Evolutionary conservation across 805 yeast genomes (phyloP).

Genomic region (Schizosaccharomyces octosporus): DNA sequence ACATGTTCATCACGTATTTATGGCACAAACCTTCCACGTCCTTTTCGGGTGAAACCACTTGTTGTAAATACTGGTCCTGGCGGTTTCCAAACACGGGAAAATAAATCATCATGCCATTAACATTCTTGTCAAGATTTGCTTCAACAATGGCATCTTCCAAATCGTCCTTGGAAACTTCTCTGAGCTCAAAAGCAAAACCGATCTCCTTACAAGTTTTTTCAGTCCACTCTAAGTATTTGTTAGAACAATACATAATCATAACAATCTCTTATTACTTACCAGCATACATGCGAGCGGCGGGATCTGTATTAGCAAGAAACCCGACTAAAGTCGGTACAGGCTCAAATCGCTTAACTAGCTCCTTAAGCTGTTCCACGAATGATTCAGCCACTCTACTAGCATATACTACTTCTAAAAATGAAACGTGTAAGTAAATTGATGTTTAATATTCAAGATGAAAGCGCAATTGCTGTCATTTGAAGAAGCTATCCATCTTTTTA

Average conservation of each 20-base stretch:
- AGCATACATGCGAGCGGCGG: constrained; percentile 88
- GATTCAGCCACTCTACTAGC: constrained; percentile 75
- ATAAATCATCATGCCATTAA: constrained; percentile 87
- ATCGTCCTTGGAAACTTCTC: constrained; percentile 52
- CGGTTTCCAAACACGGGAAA: constrained; percentile 91
- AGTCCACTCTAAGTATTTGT: constrained; percentile 40
- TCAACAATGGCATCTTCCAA: constrained; percentile 60
- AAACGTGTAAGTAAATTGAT: not conserved
- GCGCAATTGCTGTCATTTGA: not conserved
- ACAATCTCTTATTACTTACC: not conserved
- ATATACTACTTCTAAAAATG: constrained; percentile 54
- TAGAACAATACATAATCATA: not conserved
- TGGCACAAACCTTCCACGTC: constrained; percentile 93
- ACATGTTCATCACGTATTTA: constrained; percentile 75
- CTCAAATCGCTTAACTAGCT: constrained; percentile 27
- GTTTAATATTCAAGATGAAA: not conserved
- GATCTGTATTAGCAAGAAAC: constrained; percentile 73
- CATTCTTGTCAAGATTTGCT: constrained; percentile 52
- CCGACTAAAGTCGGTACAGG: constrained; percentile 66
- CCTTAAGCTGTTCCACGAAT: constrained; percentile 45
- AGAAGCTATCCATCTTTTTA: too few relatives aligned
- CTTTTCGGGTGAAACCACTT: constrained; percentile 68
- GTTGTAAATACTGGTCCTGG: constrained; percentile 89
- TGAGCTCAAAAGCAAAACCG: constrained; percentile 65
- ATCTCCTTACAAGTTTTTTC: constrained; percentile 65